A percentile compares a stretch with the other conserved stretches of the same genome.
phyloP scores from a whole-genome alignment of 2,329 filamentous ascomycete genomes.

The Fusarium pseudocircinatum region DNA sequence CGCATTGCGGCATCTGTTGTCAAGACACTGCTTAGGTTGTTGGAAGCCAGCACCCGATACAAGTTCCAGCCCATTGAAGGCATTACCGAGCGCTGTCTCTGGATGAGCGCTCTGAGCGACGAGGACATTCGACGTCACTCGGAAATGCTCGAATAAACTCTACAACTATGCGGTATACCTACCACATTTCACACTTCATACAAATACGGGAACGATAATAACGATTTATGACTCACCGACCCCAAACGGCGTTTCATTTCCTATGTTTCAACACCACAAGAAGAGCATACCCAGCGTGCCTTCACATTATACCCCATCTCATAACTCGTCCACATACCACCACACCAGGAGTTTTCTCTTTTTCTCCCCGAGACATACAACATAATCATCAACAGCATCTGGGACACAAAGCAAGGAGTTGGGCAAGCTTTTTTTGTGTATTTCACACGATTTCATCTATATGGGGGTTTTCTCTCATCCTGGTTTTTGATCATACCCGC shows the following conservation, averaged over 20 bases:
- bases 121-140: constrained; percentile 73
- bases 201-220: constrained; percentile 18
- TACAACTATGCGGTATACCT: not conserved
- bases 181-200: not conserved
- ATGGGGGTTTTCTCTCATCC: constrained; percentile 22
- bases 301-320: constrained; percentile 30
- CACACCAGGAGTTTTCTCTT: not conserved
- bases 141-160: constrained; percentile 56
- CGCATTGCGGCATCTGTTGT: constrained; percentile 79
- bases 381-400: constrained; percentile 35
- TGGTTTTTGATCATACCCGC: constrained; percentile 33
- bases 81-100: constrained; percentile 82
- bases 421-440: constrained; percentile 31
- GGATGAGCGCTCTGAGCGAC: constrained; percentile 81
- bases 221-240: constrained; percentile 37
- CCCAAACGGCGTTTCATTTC: constrained; percentile 29
- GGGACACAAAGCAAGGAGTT: constrained; percentile 42
- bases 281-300: constrained; percentile 35
- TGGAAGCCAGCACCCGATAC: constrained; percentile 82
- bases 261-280: constrained; percentile 29
- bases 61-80: constrained; percentile 78
- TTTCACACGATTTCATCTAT: constrained; percentile 27
- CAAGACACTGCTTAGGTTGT: constrained; percentile 80
- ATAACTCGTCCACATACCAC: constrained; percentile 5
- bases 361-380: constrained; percentile 9